Conservation (phyloP, 345 rosid species). For the Dipteronia sinensis region DNA sequence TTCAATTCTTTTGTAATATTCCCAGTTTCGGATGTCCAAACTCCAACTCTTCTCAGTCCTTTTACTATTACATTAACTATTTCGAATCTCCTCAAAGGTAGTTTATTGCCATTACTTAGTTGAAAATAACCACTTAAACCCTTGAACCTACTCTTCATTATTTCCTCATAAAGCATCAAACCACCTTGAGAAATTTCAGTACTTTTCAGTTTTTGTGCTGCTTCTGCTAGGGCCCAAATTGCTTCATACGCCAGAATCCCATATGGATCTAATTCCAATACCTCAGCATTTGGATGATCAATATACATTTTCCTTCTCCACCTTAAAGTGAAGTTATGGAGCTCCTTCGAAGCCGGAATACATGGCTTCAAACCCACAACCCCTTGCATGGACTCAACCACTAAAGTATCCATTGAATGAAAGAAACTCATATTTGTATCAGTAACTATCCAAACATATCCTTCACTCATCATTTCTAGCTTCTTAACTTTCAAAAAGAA, state of each 20-base stretch:
- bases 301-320: slow-evolving; percentile 21
- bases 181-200: no score
- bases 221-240: slow-evolving; percentile 29
- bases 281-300: slow-evolving; percentile 13
- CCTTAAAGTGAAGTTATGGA: slow-evolving; percentile 29
- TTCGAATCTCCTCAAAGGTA: no score
- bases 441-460: slow-evolving; percentile 45
- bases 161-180: no score
- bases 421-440: slow-evolving; percentile 15
- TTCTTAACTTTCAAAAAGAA: no score
- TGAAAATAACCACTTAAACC: no score
- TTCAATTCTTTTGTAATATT: no score
- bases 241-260: slow-evolving; percentile 40
- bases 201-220: slow-evolving; percentile 17
- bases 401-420: not conserved
- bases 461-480: slow-evolving; percentile 20
- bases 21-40: no score
- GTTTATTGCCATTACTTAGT: no score
- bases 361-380: slow-evolving; percentile 40
- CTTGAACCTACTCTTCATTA: no score
- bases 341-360: slow-evolving; percentile 35
- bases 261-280: slow-evolving; percentile 21
- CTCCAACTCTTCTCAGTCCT: no score
- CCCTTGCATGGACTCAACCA: slow-evolving; percentile 39
- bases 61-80: no score